Evolutionary conservation across 139 green algal species (phyloP), one percentile per base, ranked within the genome.

Genomic region (Trebouxia sp.): DNA sequence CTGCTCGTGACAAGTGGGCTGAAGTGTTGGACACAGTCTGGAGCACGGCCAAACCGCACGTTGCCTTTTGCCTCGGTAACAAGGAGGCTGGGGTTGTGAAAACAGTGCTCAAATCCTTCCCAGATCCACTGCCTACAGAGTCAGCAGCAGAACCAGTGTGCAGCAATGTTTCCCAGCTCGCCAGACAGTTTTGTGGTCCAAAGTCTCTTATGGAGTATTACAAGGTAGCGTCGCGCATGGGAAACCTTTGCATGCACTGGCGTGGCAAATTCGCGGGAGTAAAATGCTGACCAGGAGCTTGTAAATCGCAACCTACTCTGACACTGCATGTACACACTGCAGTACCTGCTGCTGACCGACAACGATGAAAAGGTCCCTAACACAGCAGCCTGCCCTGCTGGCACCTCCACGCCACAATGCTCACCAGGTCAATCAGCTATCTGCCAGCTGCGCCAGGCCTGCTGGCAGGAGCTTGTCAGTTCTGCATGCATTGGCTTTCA

Each of bases 271-370:
- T n/a, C n/a, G n/a, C n/a, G n/a, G n/a, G n/a, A n/a, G n/a, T n/a
- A n/a, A n/a, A n/a, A n/a, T n/a, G n/a, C n/a, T n/a, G n/a, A n/a
- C n/a, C n/a, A n/a, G n/a, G n/a, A n/a, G n/a, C n/a, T n/a, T n/a
- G n/a, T n/a, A n/a, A n/a, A n/a, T n/a, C n/a, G n/a, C n/a, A n/a
- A n/a, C n/a, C n/a, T n/a, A n/a, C n/a, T n/a, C 58, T 78, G 35
- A 30, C n/a, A 41, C 24, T 50, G 11, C 37, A 37, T 56, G 30
- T 81, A n/a, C 26, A 5, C 38, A 24, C 5, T 82, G 77, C 80
- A 84, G 75, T 90, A 83, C 76, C 85, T 90, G 80, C 85, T 90
- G 65, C 51, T 86, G 37, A 90, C 87, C 6, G 77, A 88, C 10
- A 80, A 89, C 28, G 82, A 72, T 26, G 87, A 90, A 41, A 90